Base-by-base conservation (phyloP, 768 basidiomycete species). In the button mushroom (Agaricus bisporus) region DNA sequence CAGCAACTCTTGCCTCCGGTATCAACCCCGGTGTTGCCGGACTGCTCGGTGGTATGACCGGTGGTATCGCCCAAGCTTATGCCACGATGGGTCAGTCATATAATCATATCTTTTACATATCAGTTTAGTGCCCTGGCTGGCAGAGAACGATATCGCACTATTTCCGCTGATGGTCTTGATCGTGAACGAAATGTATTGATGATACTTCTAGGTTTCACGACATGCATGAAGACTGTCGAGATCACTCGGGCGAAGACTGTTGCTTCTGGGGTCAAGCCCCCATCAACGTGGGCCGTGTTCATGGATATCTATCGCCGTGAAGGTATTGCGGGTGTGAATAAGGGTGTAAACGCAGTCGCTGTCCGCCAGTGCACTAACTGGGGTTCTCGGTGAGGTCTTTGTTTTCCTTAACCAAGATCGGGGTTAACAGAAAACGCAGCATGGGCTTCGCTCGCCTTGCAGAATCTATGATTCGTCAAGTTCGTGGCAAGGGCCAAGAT, bases 151-250 rank as follows among this genome's bases (percentile, higher is more conserved):
- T 39, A 7, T 39, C 37, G 49, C 26, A 38, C 38, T 28, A 2
- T 8, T 1, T 20, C 36, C 8, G 38, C 22, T 54, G 52, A 39
- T 48, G 45, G 8, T 7, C 8, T 20, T 41, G 51, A 7, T 15
- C 17, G 3, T 28, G 5, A 25, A 32, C 11, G 36, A 12, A 11
- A 45, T 28, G 17, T 48, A 14, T 28, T 42, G 39, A 54, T 26
- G 32, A 15, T 26, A 12, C 22, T 29, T 8, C 20, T 35, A 97
- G 94, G 95, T 62, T 93, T 98, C 75, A 95, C 93, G 72, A 98
- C 95, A 41, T 97, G 93, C 71, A 99, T 99, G 97, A 99, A 99
- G 73, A 99, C 97, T 18, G 97, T 83, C 58, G 94, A 95, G 70
- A 98, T 98, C 60, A 98, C 95, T 45, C 86, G 95, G 61, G 88